Evolutionary conservation across 2,329 filamentous ascomycete genomes (phyloP), one percentile per base, ranked within the genome.

Genomic region (Diaporthe citriasiana): DNA sequence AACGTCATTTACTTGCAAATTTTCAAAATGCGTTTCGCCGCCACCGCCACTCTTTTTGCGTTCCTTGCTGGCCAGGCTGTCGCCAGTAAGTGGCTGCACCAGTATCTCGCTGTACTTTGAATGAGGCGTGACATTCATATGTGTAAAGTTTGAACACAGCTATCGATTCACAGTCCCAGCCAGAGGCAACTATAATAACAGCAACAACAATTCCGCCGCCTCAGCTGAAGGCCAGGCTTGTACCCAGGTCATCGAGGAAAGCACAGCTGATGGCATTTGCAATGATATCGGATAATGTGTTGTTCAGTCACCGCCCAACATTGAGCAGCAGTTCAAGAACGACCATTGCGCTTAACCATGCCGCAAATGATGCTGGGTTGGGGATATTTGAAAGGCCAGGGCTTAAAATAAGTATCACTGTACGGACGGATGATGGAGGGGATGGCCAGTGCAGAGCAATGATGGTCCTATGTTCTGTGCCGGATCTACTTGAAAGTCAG

Each of bases 271-370:
- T 12, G 56, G 33, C 22, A 40, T 35, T n/a, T 59, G 56, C 56
- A 59, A 59, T 25, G 35, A 40, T 40, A 59, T 59, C 19, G 56
- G 56, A n/a, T 35, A 59, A 22, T 59, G 56, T 27, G 33, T 59
- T 25, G 56, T 59, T 3, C 56, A 59, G 56, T 59, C 56, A 10
- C 33, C 56, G 3, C 56, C 56, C 56, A 59, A 59, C 22, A 8
- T 59, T 7, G 56, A 59, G 56, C 33, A 59, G 33, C 56, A 35
- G 22, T 59, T 59, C 35, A 27, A 40, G 33, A 59, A 59, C 19
- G 35, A 59, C 35, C 56, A 59, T 33, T 59, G 56, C 15, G 56
- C 56, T 40, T 59, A 2, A 40, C 12, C n/a, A 8, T 7, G 19
- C 22, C 3, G 35, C 5, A 59, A 6, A 27, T 38, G 4, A 35